phyloP scores from a whole-genome alignment of 306 rosid genomes.

The Cucurbita argyrosperma region DNA sequence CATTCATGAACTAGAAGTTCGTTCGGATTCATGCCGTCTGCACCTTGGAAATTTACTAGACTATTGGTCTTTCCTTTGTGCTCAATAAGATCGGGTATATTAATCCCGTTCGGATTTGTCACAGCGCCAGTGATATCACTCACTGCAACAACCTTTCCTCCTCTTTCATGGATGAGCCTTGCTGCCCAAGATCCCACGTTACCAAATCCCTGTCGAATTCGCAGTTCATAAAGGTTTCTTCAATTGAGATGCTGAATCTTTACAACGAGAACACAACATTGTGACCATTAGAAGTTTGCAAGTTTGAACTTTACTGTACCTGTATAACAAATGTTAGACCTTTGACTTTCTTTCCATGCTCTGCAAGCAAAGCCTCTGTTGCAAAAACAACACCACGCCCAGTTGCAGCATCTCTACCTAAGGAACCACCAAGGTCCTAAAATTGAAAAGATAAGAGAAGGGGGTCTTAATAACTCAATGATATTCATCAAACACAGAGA shows the following conservation, averaged over 20 bases:
- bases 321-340: slow-evolving; percentile 40
- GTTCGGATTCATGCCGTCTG: slow-evolving; percentile 25
- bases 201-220: slow-evolving; percentile 59
- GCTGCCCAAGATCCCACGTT: slow-evolving; percentile 71
- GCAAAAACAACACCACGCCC: slow-evolving; percentile 52
- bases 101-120: slow-evolving; percentile 29
- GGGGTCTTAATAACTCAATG: not conserved
- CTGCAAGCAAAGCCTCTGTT: slow-evolving; percentile 52
- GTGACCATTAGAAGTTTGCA: not conserved
- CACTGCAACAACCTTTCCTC: slow-evolving; percentile 42
- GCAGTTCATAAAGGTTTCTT: not conserved
- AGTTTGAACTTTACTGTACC: slow-evolving; percentile 10
- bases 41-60: slow-evolving; percentile 25
- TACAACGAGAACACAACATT: not conserved
- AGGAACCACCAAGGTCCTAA: slow-evolving; percentile 56
- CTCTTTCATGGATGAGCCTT: slow-evolving; percentile 28
- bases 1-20: slow-evolving; percentile 39
- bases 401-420: slow-evolving; percentile 60
- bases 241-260: not conserved
- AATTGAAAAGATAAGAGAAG: not conserved
- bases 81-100: slow-evolving; percentile 22
- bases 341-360: slow-evolving; percentile 34
- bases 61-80: slow-evolving; percentile 30
- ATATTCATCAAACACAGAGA: not conserved
- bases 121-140: slow-evolving; percentile 48